phyloP scores from a whole-genome alignment of 2,329 filamentous ascomycete genomes.

The Colletotrichum sp. region DNA sequence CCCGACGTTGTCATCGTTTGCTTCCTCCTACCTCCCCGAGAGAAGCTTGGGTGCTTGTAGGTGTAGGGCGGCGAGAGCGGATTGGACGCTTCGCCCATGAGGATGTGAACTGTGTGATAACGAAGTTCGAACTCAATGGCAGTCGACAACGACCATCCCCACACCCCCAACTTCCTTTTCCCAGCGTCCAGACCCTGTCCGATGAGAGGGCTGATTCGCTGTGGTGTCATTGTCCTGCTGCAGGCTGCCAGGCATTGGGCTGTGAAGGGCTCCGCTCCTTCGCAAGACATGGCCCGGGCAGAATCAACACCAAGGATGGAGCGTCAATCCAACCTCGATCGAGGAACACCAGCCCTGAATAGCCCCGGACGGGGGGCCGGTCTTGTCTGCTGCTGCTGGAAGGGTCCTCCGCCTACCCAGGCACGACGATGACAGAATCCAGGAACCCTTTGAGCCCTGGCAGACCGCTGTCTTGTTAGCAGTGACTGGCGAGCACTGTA shows the following conservation, averaged over 20 bases:
- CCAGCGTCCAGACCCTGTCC: not conserved
- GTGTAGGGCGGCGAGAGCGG: conserved; percentile 12
- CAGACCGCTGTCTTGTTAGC: not conserved
- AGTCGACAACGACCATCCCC: not conserved
- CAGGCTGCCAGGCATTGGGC: not conserved
- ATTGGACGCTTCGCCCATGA: not conserved
- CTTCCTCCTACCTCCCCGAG: not conserved
- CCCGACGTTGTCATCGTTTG: conserved; percentile 1
- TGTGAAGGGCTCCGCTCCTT: not conserved
- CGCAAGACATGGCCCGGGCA: not conserved
- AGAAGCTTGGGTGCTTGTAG: not conserved
- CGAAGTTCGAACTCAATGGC: conserved; percentile 7
- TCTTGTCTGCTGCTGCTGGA: not conserved
- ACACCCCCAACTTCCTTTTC: conserved; percentile 2
- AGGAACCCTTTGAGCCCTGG: not conserved
- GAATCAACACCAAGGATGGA: not conserved
- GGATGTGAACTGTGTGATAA: not conserved
- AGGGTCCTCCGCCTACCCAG: not conserved
- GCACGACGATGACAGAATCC: not conserved
- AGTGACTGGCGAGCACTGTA: not conserved
- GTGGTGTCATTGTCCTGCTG: not conserved
- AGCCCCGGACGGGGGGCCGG: not conserved
- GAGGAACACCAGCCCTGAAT: not conserved
- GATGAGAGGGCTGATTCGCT: not conserved
- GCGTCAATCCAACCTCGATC: conserved; percentile 5